These are phyloP conservation scores for Anthoceros angustus DNA, from an alignment of 225 moss, liverwort and hornwort genomes.

Conservation along the genomic window DNA sequence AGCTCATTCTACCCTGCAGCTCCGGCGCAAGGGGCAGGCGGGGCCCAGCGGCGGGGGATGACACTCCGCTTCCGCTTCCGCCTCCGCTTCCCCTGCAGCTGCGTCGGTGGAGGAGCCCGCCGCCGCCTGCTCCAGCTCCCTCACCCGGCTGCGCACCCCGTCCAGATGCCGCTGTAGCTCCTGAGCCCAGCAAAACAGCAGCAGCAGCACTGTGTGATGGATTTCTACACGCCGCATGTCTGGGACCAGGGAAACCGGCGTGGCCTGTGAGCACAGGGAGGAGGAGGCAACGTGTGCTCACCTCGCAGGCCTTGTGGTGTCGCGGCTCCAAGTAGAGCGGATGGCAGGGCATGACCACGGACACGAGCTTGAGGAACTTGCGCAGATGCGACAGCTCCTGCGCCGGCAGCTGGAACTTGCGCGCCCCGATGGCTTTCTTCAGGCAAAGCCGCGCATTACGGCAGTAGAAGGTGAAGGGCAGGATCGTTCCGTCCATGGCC, in stretches of 20 bases:
- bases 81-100: neutral
- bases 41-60: neutral
- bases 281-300: neutral
- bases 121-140: neutral
- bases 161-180: slow-evolving; percentile 3
- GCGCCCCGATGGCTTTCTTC: slow-evolving; percentile 43
- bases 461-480: slow-evolving; percentile 87
- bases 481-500: slow-evolving; percentile 71
- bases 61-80: too few species aligned
- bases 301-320: slow-evolving; percentile 28
- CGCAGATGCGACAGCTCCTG: slow-evolving; percentile 76
- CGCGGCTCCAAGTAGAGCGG: slow-evolving; percentile 56
- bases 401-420: slow-evolving; percentile 41
- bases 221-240: neutral
- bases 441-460: slow-evolving; percentile 76
- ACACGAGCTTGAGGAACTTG: slow-evolving; percentile 53
- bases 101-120: neutral
- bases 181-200: neutral
- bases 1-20: neutral
- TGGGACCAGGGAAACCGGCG: neutral
- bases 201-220: neutral
- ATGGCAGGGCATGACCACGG: slow-evolving; percentile 66
- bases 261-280: neutral
- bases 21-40: slow-evolving; percentile 1
- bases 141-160: neutral